A percentile compares a stretch with the other conserved stretches of the same genome.
These are phyloP conservation scores for Leishmania tropica DNA, from an alignment of 208 protist species.

Conservation along the genomic window DNA sequence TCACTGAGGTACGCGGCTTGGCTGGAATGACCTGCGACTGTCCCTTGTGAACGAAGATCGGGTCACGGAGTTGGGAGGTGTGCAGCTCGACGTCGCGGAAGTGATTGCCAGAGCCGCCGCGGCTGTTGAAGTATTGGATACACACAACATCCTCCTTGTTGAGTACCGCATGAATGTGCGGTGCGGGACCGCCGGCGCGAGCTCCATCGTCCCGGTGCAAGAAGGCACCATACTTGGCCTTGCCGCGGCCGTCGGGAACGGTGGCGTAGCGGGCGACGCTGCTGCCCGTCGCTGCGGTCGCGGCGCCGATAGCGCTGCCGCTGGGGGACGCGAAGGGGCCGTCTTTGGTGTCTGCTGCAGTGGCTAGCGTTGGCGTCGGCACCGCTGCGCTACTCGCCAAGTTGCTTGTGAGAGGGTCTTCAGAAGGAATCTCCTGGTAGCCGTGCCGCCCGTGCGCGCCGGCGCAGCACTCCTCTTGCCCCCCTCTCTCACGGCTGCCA, in stretches of 20 bases:
- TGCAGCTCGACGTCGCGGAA: conserved; percentile 74
- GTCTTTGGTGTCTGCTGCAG: background rate
- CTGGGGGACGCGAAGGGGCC: background rate
- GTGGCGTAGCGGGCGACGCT: conserved; percentile 1
- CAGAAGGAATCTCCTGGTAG: conserved; percentile 6
- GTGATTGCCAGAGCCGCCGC: conserved; percentile 46
- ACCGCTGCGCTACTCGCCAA: background rate
- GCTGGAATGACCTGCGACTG: conserved; percentile 7
- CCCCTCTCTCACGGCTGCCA: background rate
- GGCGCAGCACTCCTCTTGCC: background rate
- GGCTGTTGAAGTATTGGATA: conserved; percentile 85
- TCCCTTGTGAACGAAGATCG: conserved; percentile 62
- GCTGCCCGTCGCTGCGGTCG: background rate
- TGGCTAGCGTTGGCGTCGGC: background rate
- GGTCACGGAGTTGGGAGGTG: conserved; percentile 58
- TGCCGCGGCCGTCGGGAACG: conserved; percentile 15
- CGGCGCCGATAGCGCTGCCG: background rate
- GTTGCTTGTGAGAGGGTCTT: background rate
- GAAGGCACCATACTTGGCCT: conserved; percentile 62
- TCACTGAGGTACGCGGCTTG: background rate
- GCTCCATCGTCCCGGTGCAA: conserved; percentile 15
- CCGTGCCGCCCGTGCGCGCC: background rate
- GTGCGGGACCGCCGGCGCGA: conserved; percentile 5
- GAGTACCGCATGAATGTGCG: conserved; percentile 29
- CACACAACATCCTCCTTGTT: conserved; percentile 55